phyloP scores from a whole-genome alignment of 495 filamentous ascomycete genomes.

The Tuber microsphaerosporum region DNA sequence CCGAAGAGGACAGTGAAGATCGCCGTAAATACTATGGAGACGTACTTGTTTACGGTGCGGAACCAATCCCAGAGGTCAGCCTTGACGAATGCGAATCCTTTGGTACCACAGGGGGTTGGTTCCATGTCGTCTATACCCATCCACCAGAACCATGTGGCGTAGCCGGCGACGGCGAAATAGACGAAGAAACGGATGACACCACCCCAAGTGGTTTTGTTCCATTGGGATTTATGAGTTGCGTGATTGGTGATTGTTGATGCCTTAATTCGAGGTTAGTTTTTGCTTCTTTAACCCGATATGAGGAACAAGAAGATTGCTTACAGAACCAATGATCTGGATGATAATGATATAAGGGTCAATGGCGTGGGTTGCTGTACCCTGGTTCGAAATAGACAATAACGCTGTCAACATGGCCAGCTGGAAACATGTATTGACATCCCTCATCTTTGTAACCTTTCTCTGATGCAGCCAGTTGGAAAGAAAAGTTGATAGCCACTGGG shows the following conservation, averaged over 20 bases:
- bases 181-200: slow-evolving; percentile 37
- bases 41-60: slow-evolving; percentile 27
- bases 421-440: slow-evolving; percentile 37
- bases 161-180: slow-evolving; percentile 32
- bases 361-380: slow-evolving; percentile 6
- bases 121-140: slow-evolving; percentile 15
- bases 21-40: slow-evolving; percentile 11
- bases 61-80: slow-evolving; percentile 25
- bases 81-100: slow-evolving; percentile 25
- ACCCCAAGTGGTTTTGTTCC: slow-evolving; percentile 31
- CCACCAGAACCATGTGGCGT: slow-evolving; percentile 36
- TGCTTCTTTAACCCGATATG: neutral
- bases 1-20: slow-evolving; percentile 33
- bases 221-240: slow-evolving; percentile 33
- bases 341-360: slow-evolving; percentile 36
- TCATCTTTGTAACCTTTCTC: slow-evolving; percentile 33
- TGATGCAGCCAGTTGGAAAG: slow-evolving; percentile 39
- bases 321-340: slow-evolving; percentile 33
- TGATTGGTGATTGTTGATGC: slow-evolving; percentile 35
- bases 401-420: slow-evolving; percentile 38
- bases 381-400: slow-evolving; percentile 26
- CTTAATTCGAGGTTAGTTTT: slow-evolving; percentile 11
- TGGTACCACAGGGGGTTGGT: slow-evolving; percentile 14
- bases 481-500: slow-evolving; percentile 41
- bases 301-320: slow-evolving; percentile 8